Evolutionary conservation across 1,284 basidiomycete species (phyloP).

Genomic region (Phellopilus nigrolimitatus): DNA sequence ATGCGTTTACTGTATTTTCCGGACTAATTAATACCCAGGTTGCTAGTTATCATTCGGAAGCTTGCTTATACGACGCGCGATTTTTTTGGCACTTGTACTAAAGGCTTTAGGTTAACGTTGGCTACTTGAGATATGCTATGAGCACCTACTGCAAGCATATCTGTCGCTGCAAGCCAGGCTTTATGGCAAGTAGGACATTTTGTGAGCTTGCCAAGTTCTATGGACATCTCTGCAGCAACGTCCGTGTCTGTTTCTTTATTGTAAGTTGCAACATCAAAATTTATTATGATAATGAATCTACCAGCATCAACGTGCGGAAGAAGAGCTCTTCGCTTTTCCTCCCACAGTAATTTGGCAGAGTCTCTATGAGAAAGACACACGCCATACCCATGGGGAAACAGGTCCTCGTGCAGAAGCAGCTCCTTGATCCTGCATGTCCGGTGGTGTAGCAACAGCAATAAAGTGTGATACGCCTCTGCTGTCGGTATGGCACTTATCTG

Average conservation of each 20-base stretch:
- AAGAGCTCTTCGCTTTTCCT: conserved; percentile 37
- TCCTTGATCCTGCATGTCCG: conserved; percentile 46
- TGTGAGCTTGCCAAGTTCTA: conserved; percentile 33
- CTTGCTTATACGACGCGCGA: conserved; percentile 35
- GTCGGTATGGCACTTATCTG: conserved; percentile 49
- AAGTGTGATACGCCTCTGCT: conserved; percentile 53
- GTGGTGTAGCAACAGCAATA: conserved; percentile 50
- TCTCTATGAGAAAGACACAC: conserved; percentile 45
- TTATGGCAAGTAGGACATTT: conserved; percentile 48
- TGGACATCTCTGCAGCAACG: conserved; percentile 55
- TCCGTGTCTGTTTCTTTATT: conserved; percentile 44
- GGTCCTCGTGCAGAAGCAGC: conserved; percentile 47
- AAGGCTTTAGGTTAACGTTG: background rate
- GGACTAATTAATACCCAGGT: background rate
- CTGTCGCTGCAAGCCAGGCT: conserved; percentile 53
- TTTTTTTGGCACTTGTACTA: conserved; percentile 59
- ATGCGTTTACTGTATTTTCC: conserved; percentile 19
- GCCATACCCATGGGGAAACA: conserved; percentile 69
- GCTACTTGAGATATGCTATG: background rate
- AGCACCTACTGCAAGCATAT: conserved; percentile 56
- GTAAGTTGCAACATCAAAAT: background rate
- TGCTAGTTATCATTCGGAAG: conserved; percentile 18
- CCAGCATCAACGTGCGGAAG: conserved; percentile 45
- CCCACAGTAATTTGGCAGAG: conserved; percentile 43
- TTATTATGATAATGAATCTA: conserved; percentile 26